Evolutionary conservation across 1,284 basidiomycete species (phyloP), one percentile per base, ranked within the genome.

Genomic region (Microbotryum silenes-acaulis): DNA sequence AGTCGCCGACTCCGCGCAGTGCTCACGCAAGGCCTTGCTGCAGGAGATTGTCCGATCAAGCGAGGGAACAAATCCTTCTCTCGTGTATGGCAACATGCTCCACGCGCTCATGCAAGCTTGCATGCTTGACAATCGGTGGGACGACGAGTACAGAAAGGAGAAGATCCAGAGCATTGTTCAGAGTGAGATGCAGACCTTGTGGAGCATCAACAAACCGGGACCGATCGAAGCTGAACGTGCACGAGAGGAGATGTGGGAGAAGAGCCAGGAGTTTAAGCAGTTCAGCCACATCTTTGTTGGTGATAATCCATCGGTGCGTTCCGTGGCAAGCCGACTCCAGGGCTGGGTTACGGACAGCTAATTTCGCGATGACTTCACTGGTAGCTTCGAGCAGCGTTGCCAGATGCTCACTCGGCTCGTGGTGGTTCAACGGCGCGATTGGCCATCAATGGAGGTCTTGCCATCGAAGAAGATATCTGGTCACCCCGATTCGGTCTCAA

Each of bases 391-490:
- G 37, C 37, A 42, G 16, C 4, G 37, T 50, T 50, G 48, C 23
- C 23, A 23, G 21, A 29, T 23, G 48, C 48, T 50, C 23, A 29
- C 27, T 14, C 27, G 48, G 48, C 12, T 20, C 27, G 48, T 14
- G 21, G 23, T 50, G 48, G 6, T 50, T 29, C 27, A 23, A 42
- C 14, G 0, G 80, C 73, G 0, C 77, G 81, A 6, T 79, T 94
- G 0, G 87, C 88, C 0, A 85, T 97, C 56, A 79, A 82, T 10
- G 79, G 84, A 27, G 75, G 92, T 2, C 82, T 89, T 65, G 92
- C 92, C 62, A 82, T 96, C 48, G 96, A 98, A 78, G 94, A 98
- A 74, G 93, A 97, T 69, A 94, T 98, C 64, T 96, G 91, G 88
- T 93, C 89, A 0, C 93, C 96, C 0, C 87, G 85, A 14, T 96